Conservation (phyloP, 2,329 filamentous ascomycete species). For the Endothia cerciana region DNA sequence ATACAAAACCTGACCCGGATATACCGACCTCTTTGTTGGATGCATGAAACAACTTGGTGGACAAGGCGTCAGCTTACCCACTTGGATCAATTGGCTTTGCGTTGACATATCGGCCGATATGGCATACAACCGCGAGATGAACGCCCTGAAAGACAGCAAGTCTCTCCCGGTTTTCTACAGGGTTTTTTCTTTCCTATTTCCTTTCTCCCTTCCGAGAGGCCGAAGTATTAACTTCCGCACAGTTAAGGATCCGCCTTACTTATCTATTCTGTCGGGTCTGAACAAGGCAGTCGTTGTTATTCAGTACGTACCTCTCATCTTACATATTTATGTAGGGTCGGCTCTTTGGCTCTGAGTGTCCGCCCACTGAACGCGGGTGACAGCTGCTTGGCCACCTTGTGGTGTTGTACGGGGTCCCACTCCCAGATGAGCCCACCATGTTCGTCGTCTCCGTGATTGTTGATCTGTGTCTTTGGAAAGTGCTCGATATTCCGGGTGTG, state of each 20-base stretch:
- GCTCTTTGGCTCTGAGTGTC: conserved; percentile 29
- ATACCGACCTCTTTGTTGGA: conserved; percentile 32
- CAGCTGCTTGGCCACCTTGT: conserved; percentile 31
- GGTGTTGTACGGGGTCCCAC: conserved; percentile 31
- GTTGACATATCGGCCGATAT: conserved; percentile 32
- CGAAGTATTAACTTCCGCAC: too few relatives aligned
- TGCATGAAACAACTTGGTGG: conserved; percentile 27
- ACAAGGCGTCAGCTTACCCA: conserved; percentile 25
- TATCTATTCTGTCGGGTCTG: too few relatives aligned
- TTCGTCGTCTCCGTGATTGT: conserved; percentile 31
- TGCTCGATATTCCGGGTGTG: conserved; percentile 29
- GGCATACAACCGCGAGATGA: conserved; percentile 30
- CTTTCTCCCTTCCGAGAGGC: too few relatives aligned
- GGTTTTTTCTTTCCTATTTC: too few relatives aligned
- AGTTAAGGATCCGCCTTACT: too few relatives aligned
- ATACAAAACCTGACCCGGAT: too few relatives aligned
- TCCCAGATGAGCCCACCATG: conserved; percentile 33
- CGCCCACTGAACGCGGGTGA: conserved; percentile 33
- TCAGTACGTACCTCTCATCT: too few relatives aligned
- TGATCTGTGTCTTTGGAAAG: conserved; percentile 32
- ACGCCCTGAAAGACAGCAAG: conserved; percentile 30
- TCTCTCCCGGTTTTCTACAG: too few relatives aligned
- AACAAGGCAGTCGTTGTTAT: too few relatives aligned
- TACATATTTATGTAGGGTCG: conserved; percentile 31
- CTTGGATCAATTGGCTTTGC: conserved; percentile 32